phyloP scores from a whole-genome alignment of 1,284 basidiomycete genomes.

The Schizophyllum amplum region DNA sequence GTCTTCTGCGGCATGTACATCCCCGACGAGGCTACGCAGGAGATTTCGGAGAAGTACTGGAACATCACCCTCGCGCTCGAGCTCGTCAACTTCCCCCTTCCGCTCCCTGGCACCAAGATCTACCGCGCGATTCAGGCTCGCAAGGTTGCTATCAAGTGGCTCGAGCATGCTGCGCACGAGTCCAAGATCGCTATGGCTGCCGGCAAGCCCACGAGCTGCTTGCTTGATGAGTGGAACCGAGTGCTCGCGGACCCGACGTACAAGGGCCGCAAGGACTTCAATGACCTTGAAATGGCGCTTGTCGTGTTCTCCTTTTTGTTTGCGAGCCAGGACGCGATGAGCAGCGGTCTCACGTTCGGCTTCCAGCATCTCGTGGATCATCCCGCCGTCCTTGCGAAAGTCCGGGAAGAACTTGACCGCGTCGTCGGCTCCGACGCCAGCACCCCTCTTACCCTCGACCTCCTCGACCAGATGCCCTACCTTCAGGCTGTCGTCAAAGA shows the following conservation, averaged over 20 bases:
- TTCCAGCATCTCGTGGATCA: slow-evolving; percentile 96
- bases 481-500: slow-evolving; percentile 90
- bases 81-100: slow-evolving; percentile 97
- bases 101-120: slow-evolving; percentile 94
- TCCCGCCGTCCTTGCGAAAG: slow-evolving; percentile 83
- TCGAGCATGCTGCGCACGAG: slow-evolving; percentile 72
- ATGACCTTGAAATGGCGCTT: slow-evolving; percentile 93
- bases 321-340: slow-evolving; percentile 98
- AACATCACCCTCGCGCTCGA: slow-evolving; percentile 91
- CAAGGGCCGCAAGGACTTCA: slow-evolving; percentile 84
- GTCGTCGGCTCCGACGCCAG: slow-evolving; percentile 78
- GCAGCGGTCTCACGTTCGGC: slow-evolving; percentile 84
- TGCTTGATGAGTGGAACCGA: slow-evolving; percentile 90
- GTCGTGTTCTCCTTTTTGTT: slow-evolving; percentile 96
- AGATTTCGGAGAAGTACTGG: slow-evolving; percentile 96
- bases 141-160: slow-evolving; percentile 82
- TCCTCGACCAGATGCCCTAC: slow-evolving; percentile 91
- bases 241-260: slow-evolving; percentile 64
- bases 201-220: slow-evolving; percentile 79
- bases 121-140: slow-evolving; percentile 92
- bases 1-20: slow-evolving; percentile 95
- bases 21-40: slow-evolving; percentile 65
- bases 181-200: slow-evolving; percentile 83
- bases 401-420: slow-evolving; percentile 86
- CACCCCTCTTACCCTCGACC: slow-evolving; percentile 80